phyloP scores from a whole-genome alignment of 1,139 yeast genomes.

The Candida pseudoviswanathii region DNA sequence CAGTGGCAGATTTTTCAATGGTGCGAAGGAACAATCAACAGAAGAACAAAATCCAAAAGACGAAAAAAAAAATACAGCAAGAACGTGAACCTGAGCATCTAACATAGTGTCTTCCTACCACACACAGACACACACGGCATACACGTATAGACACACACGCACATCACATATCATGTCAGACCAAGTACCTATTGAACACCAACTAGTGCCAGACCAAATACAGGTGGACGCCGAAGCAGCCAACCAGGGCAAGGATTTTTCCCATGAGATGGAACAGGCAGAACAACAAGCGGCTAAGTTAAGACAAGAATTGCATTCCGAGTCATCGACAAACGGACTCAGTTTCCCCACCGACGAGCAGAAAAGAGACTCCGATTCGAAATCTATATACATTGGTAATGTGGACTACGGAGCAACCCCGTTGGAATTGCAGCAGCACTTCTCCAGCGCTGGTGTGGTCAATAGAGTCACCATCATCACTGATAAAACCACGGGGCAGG shows the following conservation, averaged over 20 bases:
- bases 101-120: too few relatives aligned
- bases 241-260: slow-evolving; percentile 2
- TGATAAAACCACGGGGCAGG: slow-evolving; percentile 73
- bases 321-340: slow-evolving; percentile 9
- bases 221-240: neutral
- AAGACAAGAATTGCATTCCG: slow-evolving; percentile 24
- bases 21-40: too few relatives aligned
- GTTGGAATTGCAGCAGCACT: slow-evolving; percentile 77
- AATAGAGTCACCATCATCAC: slow-evolving; percentile 80
- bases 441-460: slow-evolving; percentile 73
- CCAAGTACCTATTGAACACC: slow-evolving; percentile 18
- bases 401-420: slow-evolving; percentile 83
- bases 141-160: neutral
- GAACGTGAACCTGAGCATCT: too few relatives aligned
- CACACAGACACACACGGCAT: too few relatives aligned
- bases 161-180: slow-evolving; percentile 17
- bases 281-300: slow-evolving; percentile 32
- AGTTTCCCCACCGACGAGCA: slow-evolving; percentile 28
- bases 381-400: slow-evolving; percentile 86
- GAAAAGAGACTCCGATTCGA: slow-evolving; percentile 59
- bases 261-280: slow-evolving; percentile 26
- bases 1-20: too few relatives aligned
- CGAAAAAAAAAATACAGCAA: too few relatives aligned
- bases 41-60: too few relatives aligned
- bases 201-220: slow-evolving; percentile 11